Conservation (phyloP, 2,329 filamentous ascomycete genomes). For the Ambrosiella xylebori region DNA sequence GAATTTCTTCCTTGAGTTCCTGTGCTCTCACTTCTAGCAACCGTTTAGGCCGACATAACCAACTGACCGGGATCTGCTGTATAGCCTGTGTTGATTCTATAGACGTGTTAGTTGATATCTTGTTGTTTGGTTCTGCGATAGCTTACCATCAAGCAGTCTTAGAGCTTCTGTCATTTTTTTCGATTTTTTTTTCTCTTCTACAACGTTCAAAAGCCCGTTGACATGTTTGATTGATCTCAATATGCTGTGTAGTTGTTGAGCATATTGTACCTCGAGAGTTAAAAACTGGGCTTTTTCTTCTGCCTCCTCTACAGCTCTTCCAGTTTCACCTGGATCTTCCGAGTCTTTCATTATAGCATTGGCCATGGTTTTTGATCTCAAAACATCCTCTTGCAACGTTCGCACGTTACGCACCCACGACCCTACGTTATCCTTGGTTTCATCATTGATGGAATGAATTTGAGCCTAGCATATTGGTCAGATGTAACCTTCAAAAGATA, state of each 20-base stretch:
- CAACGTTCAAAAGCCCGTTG: constrained; percentile 42
- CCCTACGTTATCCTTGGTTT: constrained; percentile 63
- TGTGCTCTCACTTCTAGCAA: constrained; percentile 49
- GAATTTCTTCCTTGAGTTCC: constrained; percentile 48
- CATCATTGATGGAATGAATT: constrained; percentile 58
- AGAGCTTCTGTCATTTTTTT: constrained; percentile 39
- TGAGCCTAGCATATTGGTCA: constrained; percentile 33
- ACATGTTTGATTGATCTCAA: constrained; percentile 37
- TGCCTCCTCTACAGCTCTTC: constrained; percentile 34
- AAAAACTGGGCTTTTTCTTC: constrained; percentile 40
- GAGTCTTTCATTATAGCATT: constrained; percentile 66
- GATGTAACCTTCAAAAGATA: neutral
- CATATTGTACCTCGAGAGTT: constrained; percentile 40
- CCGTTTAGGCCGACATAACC: constrained; percentile 42
- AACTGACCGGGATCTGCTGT: constrained; percentile 40
- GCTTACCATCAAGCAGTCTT: constrained; percentile 36
- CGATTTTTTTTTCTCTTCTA: constrained; percentile 39
- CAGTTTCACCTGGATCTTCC: constrained; percentile 41
- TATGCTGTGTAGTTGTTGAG: constrained; percentile 34
- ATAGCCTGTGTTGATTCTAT: constrained; percentile 41
- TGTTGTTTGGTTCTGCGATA: neutral
- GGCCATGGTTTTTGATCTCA: constrained; percentile 60
- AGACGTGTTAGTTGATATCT: neutral
- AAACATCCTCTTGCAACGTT: constrained; percentile 69
- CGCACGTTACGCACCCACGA: constrained; percentile 76